Conservation (phyloP, 495 filamentous ascomycete species). For the Aspergillus ellipticus region DNA sequence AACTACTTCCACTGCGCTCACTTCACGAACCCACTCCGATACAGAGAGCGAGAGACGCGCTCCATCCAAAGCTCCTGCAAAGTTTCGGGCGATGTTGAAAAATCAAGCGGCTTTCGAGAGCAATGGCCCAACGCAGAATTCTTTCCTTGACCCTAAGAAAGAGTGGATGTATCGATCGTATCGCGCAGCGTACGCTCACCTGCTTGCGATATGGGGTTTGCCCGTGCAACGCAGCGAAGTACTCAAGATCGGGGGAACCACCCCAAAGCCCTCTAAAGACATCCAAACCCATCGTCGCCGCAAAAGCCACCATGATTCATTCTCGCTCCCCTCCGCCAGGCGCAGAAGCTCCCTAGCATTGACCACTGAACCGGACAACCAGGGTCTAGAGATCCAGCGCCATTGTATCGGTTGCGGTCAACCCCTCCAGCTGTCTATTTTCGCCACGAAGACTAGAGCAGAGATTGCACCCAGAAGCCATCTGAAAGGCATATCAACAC, state of each 20-base stretch:
- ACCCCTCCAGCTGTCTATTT: conserved; percentile 39
- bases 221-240: conserved; percentile 73
- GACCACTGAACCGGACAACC: conserved; percentile 8
- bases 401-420: conserved; percentile 45
- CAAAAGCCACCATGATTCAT: conserved; percentile 21
- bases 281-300: conserved; percentile 21
- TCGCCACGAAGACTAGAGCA: conserved; percentile 21
- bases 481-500: conserved; percentile 18
- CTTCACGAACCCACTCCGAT: conserved; percentile 41
- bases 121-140: conserved; percentile 62
- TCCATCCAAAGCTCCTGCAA: conserved; percentile 25
- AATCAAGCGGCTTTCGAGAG: conserved; percentile 77
- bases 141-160: conserved; percentile 65
- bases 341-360: conserved; percentile 10
- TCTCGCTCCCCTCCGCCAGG: conserved; percentile 16
- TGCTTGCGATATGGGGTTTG: conserved; percentile 79
- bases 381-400: conserved; percentile 40
- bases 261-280: conserved; percentile 14
- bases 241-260: conserved; percentile 65
- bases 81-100: conserved; percentile 62
- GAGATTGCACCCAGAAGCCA: conserved; percentile 23
- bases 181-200: conserved; percentile 73
- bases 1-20: conserved; percentile 23
- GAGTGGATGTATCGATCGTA: conserved; percentile 63
- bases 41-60: conserved; percentile 40